These are phyloP conservation scores for Quercus wislizeni DNA, from an alignment of 306 rosid species.

Conservation along the genomic window DNA sequence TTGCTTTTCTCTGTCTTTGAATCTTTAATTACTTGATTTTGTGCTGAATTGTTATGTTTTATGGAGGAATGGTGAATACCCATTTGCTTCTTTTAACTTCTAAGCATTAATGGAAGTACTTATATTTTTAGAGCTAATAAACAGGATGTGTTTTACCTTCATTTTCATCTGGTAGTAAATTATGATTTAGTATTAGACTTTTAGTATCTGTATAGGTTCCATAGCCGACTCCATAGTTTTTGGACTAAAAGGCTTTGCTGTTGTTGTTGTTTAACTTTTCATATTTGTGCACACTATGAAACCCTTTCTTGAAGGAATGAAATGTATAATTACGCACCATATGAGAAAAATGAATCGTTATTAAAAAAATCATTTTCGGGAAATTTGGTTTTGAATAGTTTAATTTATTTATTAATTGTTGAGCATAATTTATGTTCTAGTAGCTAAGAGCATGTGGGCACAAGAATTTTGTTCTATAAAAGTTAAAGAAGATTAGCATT, in stretches of 20 bases:
- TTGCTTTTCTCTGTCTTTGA: conserved; percentile 12
- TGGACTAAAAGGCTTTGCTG: too few relatives aligned
- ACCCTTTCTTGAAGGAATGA: conserved; percentile 13
- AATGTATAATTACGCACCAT: background rate
- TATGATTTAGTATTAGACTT: too few relatives aligned
- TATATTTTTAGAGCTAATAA: background rate
- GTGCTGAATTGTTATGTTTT: background rate
- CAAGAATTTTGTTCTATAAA: conserved; percentile 31
- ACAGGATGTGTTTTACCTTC: background rate
- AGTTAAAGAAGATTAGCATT: conserved; percentile 24
- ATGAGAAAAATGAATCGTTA: background rate
- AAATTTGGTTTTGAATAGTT: conserved; percentile 20
- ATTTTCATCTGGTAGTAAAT: too few relatives aligned
- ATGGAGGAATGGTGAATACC: background rate
- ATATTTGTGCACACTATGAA: background rate
- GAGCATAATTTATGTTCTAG: background rate
- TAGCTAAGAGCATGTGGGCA: conserved; percentile 9
- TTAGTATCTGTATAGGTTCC: too few relatives aligned
- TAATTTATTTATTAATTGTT: conserved; percentile 25
- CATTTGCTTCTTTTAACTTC: background rate
- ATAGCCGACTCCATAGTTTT: background rate
- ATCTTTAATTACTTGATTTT: background rate
- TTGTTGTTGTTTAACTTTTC: background rate
- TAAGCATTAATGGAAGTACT: background rate
- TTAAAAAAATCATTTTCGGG: background rate